A percentile compares a stretch with the other conserved stretches of the same genome.
phyloP scores from a whole-genome alignment of 768 basidiomycete species.

The Auriscalpium microsporum region DNA sequence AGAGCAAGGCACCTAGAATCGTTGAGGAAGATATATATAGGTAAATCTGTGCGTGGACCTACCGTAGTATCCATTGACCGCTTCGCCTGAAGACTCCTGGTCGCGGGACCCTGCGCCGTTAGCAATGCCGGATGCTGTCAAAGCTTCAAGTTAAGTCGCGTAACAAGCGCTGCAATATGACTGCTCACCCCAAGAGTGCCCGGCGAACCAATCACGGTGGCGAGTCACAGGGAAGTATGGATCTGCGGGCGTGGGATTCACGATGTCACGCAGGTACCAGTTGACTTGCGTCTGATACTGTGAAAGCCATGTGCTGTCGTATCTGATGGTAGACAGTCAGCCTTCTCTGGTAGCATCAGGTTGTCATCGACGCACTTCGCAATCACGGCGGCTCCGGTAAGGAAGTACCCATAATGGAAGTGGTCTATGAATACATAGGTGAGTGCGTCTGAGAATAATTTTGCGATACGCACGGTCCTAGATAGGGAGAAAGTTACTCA shows the following conservation, averaged over 20 bases:
- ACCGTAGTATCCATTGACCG: constrained; percentile 29
- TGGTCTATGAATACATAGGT: constrained; percentile 15
- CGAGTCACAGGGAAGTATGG: constrained; percentile 26
- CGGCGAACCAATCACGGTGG: constrained; percentile 29
- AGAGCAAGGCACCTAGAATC: constrained; percentile 19
- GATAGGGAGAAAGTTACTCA: too few species aligned
- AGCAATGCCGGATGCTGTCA: constrained; percentile 27
- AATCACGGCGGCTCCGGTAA: constrained; percentile 24
- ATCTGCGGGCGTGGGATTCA: constrained; percentile 26
- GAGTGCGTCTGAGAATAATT: background rate
- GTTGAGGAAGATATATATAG: background rate
- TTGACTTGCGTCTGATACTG: constrained; percentile 20
- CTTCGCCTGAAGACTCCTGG: constrained; percentile 28
- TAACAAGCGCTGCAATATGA: background rate
- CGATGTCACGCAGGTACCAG: constrained; percentile 26
- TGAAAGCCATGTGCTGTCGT: constrained; percentile 21
- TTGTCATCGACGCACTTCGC: constrained; percentile 20
- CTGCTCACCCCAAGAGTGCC: constrained; percentile 28
- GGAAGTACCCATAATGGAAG: constrained; percentile 30
- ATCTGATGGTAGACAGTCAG: constrained; percentile 5
- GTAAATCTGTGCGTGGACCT: background rate
- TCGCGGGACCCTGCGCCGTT: constrained; percentile 27
- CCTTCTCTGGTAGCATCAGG: background rate
- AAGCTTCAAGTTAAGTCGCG: background rate
- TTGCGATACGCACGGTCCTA: background rate